Conservation (phyloP, 306 rosid species). For the Crotalaria pallida region DNA sequence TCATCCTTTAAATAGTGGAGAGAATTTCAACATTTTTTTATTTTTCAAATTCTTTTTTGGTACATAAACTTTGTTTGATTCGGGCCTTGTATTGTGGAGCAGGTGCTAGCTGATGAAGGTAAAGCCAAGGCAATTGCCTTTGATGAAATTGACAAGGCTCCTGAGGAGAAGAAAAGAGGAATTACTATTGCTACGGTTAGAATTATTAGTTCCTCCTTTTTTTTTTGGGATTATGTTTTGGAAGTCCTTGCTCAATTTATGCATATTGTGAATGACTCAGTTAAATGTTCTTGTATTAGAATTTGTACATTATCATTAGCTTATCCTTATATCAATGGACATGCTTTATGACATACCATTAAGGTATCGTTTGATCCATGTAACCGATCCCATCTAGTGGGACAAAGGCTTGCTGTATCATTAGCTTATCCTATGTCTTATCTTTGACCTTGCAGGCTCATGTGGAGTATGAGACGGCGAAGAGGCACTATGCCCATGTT, state of each 20-base stretch:
- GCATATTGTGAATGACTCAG: constrained; percentile 10
- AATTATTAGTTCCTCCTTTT: background rate
- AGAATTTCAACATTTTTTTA: background rate
- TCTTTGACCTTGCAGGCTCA: constrained; percentile 62
- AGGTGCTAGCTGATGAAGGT: constrained; percentile 94
- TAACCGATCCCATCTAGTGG: too few species aligned
- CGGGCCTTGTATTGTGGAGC: constrained; percentile 1
- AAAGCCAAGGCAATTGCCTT: constrained; percentile 96
- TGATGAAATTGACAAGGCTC: constrained; percentile 95
- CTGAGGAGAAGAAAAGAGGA: constrained; percentile 97
- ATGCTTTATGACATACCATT: too few species aligned
- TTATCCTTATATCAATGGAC: too few species aligned
- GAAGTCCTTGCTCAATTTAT: background rate
- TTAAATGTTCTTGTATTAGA: background rate
- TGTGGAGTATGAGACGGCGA: constrained; percentile 88
- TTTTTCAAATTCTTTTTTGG: background rate
- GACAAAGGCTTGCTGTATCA: background rate
- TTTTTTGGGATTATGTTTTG: background rate
- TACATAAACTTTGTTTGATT: background rate
- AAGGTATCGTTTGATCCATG: too few species aligned
- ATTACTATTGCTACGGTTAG: constrained; percentile 87
- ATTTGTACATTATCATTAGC: background rate
- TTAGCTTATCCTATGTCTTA: background rate
- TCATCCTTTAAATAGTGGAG: background rate
- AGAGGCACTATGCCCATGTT: constrained; percentile 93